Percentiles rank a stretch among this genome's conserved stretches.
phyloP scores from a whole-genome alignment of 495 filamentous ascomycete genomes.

The Podospora anserina region DNA sequence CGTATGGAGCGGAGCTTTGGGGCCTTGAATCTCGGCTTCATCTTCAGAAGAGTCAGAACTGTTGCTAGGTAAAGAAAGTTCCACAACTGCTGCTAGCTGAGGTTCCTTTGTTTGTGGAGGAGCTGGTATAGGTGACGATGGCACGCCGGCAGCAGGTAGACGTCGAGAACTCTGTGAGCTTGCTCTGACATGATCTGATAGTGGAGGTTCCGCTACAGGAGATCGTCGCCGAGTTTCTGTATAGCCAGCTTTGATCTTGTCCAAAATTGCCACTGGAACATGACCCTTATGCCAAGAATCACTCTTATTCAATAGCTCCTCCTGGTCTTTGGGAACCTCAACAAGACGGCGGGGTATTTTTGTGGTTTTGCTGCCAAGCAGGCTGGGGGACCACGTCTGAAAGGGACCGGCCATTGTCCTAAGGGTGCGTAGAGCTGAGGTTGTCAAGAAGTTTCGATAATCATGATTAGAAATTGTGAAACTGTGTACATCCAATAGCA shows the following conservation, averaged over 20 bases:
- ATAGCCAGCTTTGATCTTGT: not conserved
- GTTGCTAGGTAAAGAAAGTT: not conserved
- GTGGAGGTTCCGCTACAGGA: not conserved
- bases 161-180: not conserved
- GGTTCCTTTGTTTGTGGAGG: not conserved
- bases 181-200: not conserved
- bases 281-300: not conserved
- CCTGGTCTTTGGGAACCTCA: not conserved
- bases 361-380: not conserved
- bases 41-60: not conserved
- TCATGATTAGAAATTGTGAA: not conserved
- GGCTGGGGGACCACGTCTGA: not conserved
- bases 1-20: not conserved
- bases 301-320: not conserved
- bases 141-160: not conserved
- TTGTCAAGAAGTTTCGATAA: not conserved
- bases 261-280: not conserved
- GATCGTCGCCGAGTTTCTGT: not conserved
- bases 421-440: not conserved
- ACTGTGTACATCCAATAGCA: not conserved
- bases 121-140: not conserved
- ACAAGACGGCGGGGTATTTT: slow-evolving; percentile 3
- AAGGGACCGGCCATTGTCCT: not conserved
- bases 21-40: not conserved
- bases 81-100: not conserved